These are phyloP conservation scores for Coemansia sp. DNA, from an alignment of 192 early-diverging fungal genomes.

Conservation along the genomic window DNA sequence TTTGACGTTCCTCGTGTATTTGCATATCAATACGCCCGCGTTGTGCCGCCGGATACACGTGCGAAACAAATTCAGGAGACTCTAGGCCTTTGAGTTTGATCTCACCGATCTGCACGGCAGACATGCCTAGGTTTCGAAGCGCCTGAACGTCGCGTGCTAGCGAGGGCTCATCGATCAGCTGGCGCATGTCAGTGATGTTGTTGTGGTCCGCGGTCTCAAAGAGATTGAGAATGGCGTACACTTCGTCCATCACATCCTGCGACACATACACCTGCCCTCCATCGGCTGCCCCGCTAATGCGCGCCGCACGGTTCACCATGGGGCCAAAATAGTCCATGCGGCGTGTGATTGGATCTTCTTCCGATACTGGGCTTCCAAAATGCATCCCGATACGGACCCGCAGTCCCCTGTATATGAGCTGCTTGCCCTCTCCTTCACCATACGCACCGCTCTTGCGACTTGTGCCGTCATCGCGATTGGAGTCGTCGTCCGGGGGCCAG, in stretches of 20 bases:
- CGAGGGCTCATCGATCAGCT: slow-evolving; percentile 56
- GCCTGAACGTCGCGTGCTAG: slow-evolving; percentile 57
- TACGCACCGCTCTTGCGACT: slow-evolving; percentile 17
- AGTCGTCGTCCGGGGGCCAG: slow-evolving; percentile 56
- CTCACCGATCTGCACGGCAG: slow-evolving; percentile 77
- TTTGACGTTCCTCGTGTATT: slow-evolving; percentile 35
- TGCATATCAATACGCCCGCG: slow-evolving; percentile 58
- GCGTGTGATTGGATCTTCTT: slow-evolving; percentile 83
- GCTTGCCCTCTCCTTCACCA: slow-evolving; percentile 31
- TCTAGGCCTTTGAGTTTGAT: slow-evolving; percentile 86
- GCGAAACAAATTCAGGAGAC: slow-evolving; percentile 78
- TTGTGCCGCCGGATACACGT: slow-evolving; percentile 63
- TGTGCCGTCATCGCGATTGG: slow-evolving; percentile 9
- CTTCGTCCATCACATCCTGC: slow-evolving; percentile 76
- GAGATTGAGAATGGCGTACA: slow-evolving; percentile 51
- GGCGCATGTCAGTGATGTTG: slow-evolving; percentile 54
- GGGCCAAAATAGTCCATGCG: slow-evolving; percentile 98
- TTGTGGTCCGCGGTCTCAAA: slow-evolving; percentile 56
- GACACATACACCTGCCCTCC: slow-evolving; percentile 89
- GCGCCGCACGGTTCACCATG: slow-evolving; percentile 86
- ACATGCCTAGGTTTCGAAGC: slow-evolving; percentile 71
- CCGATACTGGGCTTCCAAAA: slow-evolving; percentile 84
- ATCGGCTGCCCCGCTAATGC: slow-evolving; percentile 82
- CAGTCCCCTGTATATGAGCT: slow-evolving; percentile 79
- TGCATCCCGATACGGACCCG: slow-evolving; percentile 95